These are phyloP conservation scores for Venturia pyrina DNA, from an alignment of 2,329 filamentous ascomycete species.

Conservation along the genomic window DNA sequence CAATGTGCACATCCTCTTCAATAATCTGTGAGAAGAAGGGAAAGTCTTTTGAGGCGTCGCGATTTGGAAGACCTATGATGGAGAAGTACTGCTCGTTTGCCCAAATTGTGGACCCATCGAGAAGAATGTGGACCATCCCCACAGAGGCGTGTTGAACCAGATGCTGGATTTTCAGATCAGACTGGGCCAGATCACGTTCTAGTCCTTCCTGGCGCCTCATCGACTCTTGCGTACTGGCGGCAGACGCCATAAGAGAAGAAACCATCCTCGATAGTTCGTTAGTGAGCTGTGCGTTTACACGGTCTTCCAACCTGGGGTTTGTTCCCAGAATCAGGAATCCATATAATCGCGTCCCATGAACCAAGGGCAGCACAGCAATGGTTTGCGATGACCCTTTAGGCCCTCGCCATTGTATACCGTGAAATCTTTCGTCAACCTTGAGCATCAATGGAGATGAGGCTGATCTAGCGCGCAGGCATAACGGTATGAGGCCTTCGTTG, in stretches of 20 bases:
- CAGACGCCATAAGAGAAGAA: background rate
- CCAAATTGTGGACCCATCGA: background rate
- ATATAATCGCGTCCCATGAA: background rate
- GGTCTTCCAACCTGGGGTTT: background rate
- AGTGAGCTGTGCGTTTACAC: background rate
- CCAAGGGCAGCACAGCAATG: background rate
- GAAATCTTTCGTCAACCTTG: background rate
- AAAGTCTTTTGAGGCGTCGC: background rate
- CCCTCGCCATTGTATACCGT: background rate
- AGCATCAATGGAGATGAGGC: background rate
- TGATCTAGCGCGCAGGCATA: background rate
- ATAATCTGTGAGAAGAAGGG: background rate
- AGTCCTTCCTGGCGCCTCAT: background rate
- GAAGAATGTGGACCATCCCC: conserved; percentile 3
- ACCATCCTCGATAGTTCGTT: background rate
- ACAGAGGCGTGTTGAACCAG: conserved; percentile 2
- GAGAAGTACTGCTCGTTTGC: conserved; percentile 5
- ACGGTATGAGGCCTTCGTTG: background rate
- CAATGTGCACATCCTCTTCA: background rate
- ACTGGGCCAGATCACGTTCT: background rate
- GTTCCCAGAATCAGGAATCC: conserved; percentile 1
- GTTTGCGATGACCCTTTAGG: background rate
- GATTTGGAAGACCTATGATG: background rate
- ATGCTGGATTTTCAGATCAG: conserved; percentile 5
- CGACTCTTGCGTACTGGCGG: background rate